Percentiles rank a stretch among this genome's conserved stretches.
Conservation (phyloP, 108 stramenopile species). For the Nannochloropsis salina region DNA sequence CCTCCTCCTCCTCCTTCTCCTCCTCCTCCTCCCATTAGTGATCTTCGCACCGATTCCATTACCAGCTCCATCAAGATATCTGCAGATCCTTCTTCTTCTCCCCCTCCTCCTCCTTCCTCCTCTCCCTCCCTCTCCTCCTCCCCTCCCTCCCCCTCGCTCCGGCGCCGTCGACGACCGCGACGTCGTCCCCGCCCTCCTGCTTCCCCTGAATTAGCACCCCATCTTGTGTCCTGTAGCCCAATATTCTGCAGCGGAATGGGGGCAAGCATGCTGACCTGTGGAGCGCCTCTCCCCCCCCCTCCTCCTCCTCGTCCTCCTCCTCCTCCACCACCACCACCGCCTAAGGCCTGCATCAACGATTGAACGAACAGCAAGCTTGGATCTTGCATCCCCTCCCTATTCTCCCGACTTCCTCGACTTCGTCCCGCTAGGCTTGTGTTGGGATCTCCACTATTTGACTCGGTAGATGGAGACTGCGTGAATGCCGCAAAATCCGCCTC, state of each 20-base stretch:
- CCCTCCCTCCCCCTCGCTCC: background rate
- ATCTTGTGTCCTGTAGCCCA: too few species aligned
- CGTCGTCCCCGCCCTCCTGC: background rate
- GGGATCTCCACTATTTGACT: background rate
- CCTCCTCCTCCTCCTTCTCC: background rate
- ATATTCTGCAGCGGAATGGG: background rate
- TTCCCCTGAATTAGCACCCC: too few species aligned
- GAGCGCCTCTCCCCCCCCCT: background rate
- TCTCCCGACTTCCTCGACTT: background rate
- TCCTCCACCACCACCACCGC: background rate
- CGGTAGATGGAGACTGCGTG: background rate
- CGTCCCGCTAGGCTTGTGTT: background rate
- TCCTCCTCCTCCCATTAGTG: too few species aligned
- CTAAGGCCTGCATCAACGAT: background rate
- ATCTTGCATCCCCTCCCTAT: background rate
- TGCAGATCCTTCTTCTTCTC: background rate
- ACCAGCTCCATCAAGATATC: background rate
- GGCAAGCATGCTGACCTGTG: background rate
- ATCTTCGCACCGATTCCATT: background rate
- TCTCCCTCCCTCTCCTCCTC: background rate
- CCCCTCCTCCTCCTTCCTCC: background rate
- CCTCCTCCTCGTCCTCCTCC: background rate
- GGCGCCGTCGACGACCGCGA: background rate
- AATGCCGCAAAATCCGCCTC: conserved; percentile 6
- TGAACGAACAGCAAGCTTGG: background rate